Percentiles rank a stretch among this genome's conserved stretches.
phyloP scores from a whole-genome alignment of 1,284 basidiomycete species.

The Cystobasidiaceae sp. region DNA sequence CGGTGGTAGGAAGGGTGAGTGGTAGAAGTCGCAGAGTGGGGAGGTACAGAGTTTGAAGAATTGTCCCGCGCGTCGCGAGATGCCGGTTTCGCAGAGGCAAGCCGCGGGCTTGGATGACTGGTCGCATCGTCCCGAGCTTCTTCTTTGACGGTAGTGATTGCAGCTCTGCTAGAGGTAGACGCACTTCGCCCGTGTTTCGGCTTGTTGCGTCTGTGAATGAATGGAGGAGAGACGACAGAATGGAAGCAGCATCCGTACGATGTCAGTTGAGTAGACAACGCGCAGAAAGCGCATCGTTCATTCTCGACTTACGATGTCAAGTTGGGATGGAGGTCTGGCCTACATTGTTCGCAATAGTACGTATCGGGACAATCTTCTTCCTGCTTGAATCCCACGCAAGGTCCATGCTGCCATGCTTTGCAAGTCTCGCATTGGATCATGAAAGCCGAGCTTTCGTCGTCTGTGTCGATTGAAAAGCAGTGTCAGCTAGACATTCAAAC shows the following conservation, averaged over 20 bases:
- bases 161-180: background rate
- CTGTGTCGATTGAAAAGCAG: constrained; percentile 53
- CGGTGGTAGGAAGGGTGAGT: constrained; percentile 17
- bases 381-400: constrained; percentile 87
- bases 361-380: constrained; percentile 59
- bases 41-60: background rate
- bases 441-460: constrained; percentile 61
- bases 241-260: background rate
- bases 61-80: background rate
- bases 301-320: constrained; percentile 34
- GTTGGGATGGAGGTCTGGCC: constrained; percentile 69
- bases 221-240: background rate
- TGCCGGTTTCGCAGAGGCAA: background rate
- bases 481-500: constrained; percentile 52
- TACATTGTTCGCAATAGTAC: constrained; percentile 89
- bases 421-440: constrained; percentile 98
- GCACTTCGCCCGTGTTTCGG: constrained; percentile 35
- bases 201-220: constrained; percentile 30
- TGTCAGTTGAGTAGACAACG: background rate
- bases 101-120: too few species aligned
- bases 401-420: constrained; percentile 96
- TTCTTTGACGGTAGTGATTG: background rate
- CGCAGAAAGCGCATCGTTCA: background rate
- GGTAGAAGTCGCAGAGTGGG: background rate
- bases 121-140: background rate